Evolutionary conservation across 352 stramenopile species (phyloP), one percentile per base, ranked within the genome.

Genomic region (Pythium pectinolyticum): DNA sequence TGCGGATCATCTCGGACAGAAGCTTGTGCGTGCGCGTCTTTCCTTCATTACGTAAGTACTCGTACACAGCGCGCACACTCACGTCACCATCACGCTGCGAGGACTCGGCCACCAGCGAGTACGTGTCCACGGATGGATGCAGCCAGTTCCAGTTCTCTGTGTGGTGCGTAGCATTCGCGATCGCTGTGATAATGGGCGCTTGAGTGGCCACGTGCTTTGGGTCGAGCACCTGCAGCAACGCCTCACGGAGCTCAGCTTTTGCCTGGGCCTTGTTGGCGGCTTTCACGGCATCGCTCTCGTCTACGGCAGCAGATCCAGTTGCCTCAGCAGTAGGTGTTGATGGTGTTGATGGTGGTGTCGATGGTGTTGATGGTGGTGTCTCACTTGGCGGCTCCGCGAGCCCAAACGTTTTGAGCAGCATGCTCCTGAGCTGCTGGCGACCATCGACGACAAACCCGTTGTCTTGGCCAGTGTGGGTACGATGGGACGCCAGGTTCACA

Each of bases 141-240:
- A 69, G 39, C 54, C 61, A 63, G 24, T 69, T 69, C 61, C 61
- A 69, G 17, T 20, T 19, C 10, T 10, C 20, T 9, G n/a, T n/a
- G 10, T 48, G 37, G n/a, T 37, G n/a, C n/a, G n/a, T n/a, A n/a
- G n/a, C n/a, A n/a, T n/a, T 14, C 9, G 12, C 5, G 27, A 57
- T 57, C 7, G 22, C 27, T 3, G 20, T 43, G 34, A 32, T 22
- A 15, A 35, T 47, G 12, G 50, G 11, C 4, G 50, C 19, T 11
- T 25, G 12, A 28, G 25, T 60, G 6, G 40, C 8, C 10, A 17
- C 3, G n/a, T 30, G 2, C 48, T 19, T 52, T 17, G 32, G 35
- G 5, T 19, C 17, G 6, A 65, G 9, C 19, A 28, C 10, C 14
- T n/a, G 15, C 2, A 46, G 10, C 6, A 57, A 24, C 10, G 50